A percentile compares a stretch with the other conserved stretches of the same genome.
phyloP scores from a whole-genome alignment of 768 basidiomycete species.

The Podaxis mareebaensis region DNA sequence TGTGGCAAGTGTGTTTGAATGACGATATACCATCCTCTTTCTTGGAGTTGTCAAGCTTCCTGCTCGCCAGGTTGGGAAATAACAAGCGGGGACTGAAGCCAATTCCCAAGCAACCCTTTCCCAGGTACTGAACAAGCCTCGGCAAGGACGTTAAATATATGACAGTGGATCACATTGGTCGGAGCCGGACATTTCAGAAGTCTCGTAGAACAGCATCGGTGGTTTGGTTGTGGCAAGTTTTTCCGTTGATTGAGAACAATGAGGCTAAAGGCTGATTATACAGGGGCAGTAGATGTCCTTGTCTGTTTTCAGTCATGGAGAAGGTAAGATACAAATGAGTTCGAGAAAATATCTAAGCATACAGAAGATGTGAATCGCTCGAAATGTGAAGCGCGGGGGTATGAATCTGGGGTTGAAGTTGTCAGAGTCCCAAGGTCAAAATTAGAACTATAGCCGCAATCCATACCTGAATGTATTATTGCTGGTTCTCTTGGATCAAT shows the following conservation, averaged over 20 bases:
- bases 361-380: not conserved
- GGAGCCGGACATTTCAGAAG: constrained; percentile 15
- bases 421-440: not conserved
- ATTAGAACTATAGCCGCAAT: not conserved
- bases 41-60: not conserved
- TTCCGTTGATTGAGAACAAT: not conserved
- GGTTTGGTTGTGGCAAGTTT: not conserved
- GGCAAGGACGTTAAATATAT: not conserved
- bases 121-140: not conserved
- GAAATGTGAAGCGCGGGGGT: not conserved
- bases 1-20: not conserved
- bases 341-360: constrained; percentile 2
- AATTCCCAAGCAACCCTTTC: not conserved
- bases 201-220: not conserved
- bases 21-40: not conserved
- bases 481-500: constrained; percentile 18
- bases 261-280: not conserved
- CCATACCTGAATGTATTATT: not conserved
- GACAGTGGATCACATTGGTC: constrained; percentile 1
- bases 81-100: not conserved
- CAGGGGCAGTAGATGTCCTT: not conserved
- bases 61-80: not conserved
- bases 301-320: not conserved
- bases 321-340: not conserved
- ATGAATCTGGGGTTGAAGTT: not conserved